These are phyloP conservation scores for Auricularia auricula-judae DNA, from an alignment of 768 basidiomycete species.

Conservation along the genomic window DNA sequence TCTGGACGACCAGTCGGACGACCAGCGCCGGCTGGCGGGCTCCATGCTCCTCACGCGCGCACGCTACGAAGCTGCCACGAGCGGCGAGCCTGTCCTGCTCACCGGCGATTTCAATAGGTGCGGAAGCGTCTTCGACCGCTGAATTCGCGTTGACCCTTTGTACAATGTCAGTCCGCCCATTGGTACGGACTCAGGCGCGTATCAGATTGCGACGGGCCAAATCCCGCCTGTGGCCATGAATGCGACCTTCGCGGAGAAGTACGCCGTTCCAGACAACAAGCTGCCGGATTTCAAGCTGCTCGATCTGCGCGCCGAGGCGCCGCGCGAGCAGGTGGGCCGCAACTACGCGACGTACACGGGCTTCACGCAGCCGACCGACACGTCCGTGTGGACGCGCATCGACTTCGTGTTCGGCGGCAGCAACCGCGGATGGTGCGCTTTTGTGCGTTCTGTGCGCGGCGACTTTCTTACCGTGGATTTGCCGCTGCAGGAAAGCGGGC, in stretches of 20 bases:
- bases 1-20: slow-evolving; percentile 43
- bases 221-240: slow-evolving; percentile 30
- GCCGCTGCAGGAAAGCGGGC: slow-evolving; percentile 22
- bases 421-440: slow-evolving; percentile 32
- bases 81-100: slow-evolving; percentile 32
- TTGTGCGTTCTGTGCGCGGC: not conserved
- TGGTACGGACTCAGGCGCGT: slow-evolving; percentile 37
- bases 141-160: not conserved
- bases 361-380: slow-evolving; percentile 31
- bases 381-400: slow-evolving; percentile 29
- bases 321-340: slow-evolving; percentile 30
- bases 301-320: slow-evolving; percentile 33
- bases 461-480: not conserved
- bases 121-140: not conserved
- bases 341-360: slow-evolving; percentile 40
- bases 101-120: slow-evolving; percentile 46
- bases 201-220: slow-evolving; percentile 37
- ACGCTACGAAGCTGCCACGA: slow-evolving; percentile 34
- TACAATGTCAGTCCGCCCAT: slow-evolving; percentile 15
- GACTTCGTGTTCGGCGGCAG: slow-evolving; percentile 45
- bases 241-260: slow-evolving; percentile 31
- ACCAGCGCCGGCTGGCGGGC: slow-evolving; percentile 39
- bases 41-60: slow-evolving; percentile 44
- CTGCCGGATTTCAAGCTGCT: slow-evolving; percentile 29
- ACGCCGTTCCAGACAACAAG: slow-evolving; percentile 18